phyloP scores from a whole-genome alignment of 2,329 filamentous ascomycete genomes.

The Ramularia collo-cygni region DNA sequence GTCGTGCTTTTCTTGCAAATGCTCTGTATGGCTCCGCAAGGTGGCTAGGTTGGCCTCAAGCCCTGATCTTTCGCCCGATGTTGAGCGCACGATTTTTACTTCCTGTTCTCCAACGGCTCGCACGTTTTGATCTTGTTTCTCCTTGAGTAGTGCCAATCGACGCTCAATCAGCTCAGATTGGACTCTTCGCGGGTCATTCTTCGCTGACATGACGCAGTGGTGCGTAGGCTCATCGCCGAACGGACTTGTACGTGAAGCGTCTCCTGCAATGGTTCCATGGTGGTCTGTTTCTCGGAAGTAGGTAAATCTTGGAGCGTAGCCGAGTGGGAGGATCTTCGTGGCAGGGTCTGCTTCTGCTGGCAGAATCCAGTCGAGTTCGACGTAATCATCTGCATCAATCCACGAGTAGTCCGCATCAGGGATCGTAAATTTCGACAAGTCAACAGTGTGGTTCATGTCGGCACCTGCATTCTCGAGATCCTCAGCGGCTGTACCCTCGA shows the following conservation, averaged over 20 bases:
- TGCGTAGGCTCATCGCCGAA: slow-evolving; percentile 94
- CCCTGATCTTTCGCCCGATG: slow-evolving; percentile 44
- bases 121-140: slow-evolving; percentile 70
- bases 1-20: slow-evolving; percentile 50
- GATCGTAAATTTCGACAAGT: slow-evolving; percentile 84
- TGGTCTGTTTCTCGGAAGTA: slow-evolving; percentile 98
- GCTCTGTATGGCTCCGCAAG: slow-evolving; percentile 50
- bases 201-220: slow-evolving; percentile 79
- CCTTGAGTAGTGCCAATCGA: slow-evolving; percentile 68
- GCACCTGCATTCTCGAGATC: slow-evolving; percentile 64
- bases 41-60: slow-evolving; percentile 49
- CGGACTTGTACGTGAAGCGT: slow-evolving; percentile 73
- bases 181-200: slow-evolving; percentile 72
- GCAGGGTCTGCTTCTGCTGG: slow-evolving; percentile 85
- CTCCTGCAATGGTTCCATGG: slow-evolving; percentile 68
- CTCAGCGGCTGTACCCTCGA: slow-evolving; percentile 71
- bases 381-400: slow-evolving; percentile 99
- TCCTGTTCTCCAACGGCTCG: slow-evolving; percentile 69
- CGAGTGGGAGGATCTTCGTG: slow-evolving; percentile 88
- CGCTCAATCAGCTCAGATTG: slow-evolving; percentile 79
- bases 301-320: slow-evolving; percentile 87
- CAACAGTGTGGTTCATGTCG: too few relatives aligned
- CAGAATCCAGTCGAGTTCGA: slow-evolving; percentile 93
- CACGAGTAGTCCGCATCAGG: slow-evolving; percentile 92
- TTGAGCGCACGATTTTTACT: slow-evolving; percentile 50